Evolutionary conservation across 306 rosid species (phyloP), one percentile per base, ranked within the genome.

Genomic region (Dryas drummondii): DNA sequence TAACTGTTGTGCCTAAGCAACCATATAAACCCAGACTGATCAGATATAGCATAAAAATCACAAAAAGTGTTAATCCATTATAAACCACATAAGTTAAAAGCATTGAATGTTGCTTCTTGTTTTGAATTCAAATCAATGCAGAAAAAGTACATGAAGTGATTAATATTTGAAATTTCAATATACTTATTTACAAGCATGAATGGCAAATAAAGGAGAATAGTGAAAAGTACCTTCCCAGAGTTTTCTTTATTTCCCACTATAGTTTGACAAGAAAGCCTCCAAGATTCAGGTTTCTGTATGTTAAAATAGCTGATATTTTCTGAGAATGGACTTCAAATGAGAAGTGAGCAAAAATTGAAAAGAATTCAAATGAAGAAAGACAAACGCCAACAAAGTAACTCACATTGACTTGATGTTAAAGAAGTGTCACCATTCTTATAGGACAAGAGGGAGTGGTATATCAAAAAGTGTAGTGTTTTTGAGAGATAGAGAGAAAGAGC

Each of bases 251-350:
- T 90, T 74, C 98, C 97, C 78, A 94, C 98, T 68, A 91, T 87
- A 75, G 98, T 94, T 83, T 94, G 97, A 83, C 98, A 94, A 84
- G 98, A 93, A 76, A 94, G 81, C 82, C 97, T 88, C 97, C 98
- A 91, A 64, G 96, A 91, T 85, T 91, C 97, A 0, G 97, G 97
- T 78, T 94, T 94, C 97, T 94, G 90, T 70, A 75, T 26, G 70
- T 45, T 53, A 68, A 72, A 52, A 27, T 27, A 71, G 49, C 14
- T 45, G 53, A 42, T 15, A 51, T n/a, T 40, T 71, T n/a, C 50
- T 47, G 17, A 16, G 65, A 17, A 64, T 37, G 37, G 14, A 40
- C 52, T 19, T 15, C 60, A 48, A 41, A 37, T 19, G 37, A 55
- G 15, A 58, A 59, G 26, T 58, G 19, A 27, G 49, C 58, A 68